Percentiles rank a stretch among this genome's conserved stretches.
Conservation (phyloP, 148 eudicot species). For the Fagopyrum homotropicum region DNA sequence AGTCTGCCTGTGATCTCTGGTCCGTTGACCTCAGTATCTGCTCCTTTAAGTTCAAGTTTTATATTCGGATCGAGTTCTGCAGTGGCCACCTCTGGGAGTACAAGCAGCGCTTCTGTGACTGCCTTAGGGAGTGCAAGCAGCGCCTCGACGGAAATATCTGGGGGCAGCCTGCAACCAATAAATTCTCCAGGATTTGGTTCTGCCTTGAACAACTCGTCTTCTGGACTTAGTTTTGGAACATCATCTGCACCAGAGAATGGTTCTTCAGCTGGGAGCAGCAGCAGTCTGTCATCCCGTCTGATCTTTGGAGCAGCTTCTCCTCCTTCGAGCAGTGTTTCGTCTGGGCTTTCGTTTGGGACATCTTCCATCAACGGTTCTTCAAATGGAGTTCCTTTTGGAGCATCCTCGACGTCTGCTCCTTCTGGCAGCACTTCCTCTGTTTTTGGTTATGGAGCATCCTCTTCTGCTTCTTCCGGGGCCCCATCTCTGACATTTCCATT, state of each 20-base stretch:
- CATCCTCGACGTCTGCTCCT: slow-evolving; percentile 16
- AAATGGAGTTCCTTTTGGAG: slow-evolving; percentile 23
- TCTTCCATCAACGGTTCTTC: slow-evolving; percentile 21
- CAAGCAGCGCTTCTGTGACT: not conserved
- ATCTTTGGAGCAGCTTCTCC: not conserved
- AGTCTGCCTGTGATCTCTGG: slow-evolving; percentile 29
- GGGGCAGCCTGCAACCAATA: slow-evolving; percentile 28
- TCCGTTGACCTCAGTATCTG: slow-evolving; percentile 20
- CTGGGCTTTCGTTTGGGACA: not conserved
- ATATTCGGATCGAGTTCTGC: slow-evolving; percentile 10
- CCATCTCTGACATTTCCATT: not conserved
- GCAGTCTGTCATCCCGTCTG: too few relatives aligned
- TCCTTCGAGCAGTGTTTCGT: slow-evolving; percentile 8
- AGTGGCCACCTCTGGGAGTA: not conserved
- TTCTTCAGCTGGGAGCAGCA: too few relatives aligned
- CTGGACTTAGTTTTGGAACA: slow-evolving; percentile 30
- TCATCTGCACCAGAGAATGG: not conserved
- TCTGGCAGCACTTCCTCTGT: not conserved
- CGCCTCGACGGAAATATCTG: slow-evolving; percentile 22
- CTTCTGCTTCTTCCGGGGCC: not conserved
- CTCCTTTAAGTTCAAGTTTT: slow-evolving; percentile 23
- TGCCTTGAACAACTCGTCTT: slow-evolving; percentile 20
- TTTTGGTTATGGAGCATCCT: not conserved
- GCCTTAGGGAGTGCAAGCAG: slow-evolving; percentile 21
- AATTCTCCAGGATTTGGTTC: slow-evolving; percentile 25